Percentiles rank a stretch among this genome's conserved stretches.
These are phyloP conservation scores for Primulina tabacum DNA, from an alignment of 257 asterid genomes.

Conservation along the genomic window DNA sequence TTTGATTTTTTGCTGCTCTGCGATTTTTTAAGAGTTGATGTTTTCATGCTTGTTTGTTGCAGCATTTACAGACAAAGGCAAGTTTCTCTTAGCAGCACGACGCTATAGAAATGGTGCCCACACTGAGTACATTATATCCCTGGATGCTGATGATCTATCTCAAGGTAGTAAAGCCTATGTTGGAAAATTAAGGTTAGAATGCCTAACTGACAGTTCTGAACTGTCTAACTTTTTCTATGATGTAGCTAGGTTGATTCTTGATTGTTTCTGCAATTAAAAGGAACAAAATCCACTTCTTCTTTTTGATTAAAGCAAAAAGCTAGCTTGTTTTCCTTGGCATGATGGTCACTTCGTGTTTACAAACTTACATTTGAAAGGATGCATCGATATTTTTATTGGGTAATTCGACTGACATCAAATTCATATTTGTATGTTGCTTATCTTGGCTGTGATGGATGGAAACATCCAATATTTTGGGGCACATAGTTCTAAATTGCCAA, in stretches of 20 bases:
- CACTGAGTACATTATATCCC: conserved; percentile 75
- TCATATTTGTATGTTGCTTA: background rate
- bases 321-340: background rate
- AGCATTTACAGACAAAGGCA: conserved; percentile 81
- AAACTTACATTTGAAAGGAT: background rate
- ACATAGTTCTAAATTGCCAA: too few relatives aligned
- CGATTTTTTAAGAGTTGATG: conserved; percentile 16
- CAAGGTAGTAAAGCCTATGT: conserved; percentile 91
- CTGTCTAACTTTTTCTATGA: background rate
- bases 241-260: background rate
- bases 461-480: background rate
- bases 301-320: background rate
- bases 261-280: background rate
- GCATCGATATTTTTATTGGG: background rate
- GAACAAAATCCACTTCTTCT: background rate
- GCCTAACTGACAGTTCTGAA: conserved; percentile 17
- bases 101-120: conserved; percentile 74
- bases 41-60: conserved; percentile 26
- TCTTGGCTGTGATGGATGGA: conserved; percentile 1
- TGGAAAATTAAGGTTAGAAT: conserved; percentile 80
- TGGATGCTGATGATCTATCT: conserved; percentile 78
- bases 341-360: background rate
- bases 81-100: conserved; percentile 91
- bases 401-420: conserved; percentile 1
- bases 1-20: background rate